phyloP scores from a whole-genome alignment of 805 yeast species.

The Suhomyces sp. region DNA sequence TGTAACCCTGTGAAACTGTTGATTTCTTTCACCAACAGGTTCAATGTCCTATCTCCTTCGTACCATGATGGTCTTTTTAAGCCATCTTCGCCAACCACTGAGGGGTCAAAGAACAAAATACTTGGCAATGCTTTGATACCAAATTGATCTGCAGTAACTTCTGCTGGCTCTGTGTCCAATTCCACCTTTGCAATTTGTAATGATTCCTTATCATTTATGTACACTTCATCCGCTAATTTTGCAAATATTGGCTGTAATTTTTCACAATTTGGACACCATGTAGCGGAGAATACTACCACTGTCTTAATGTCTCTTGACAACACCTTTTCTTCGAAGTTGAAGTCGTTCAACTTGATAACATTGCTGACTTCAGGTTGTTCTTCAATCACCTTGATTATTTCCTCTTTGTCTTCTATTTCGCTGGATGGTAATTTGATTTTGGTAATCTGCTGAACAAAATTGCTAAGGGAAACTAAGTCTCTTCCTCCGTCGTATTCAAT shows the following conservation, averaged over 20 bases:
- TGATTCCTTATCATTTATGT: constrained; percentile 34
- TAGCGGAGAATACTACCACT: constrained; percentile 57
- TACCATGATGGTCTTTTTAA: constrained; percentile 26
- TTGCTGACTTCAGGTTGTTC: constrained; percentile 11
- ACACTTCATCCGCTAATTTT: constrained; percentile 48
- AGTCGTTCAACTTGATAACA: constrained; percentile 34
- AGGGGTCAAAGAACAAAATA: constrained; percentile 46
- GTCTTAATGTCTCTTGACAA: constrained; percentile 26
- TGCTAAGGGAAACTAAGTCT: constrained; percentile 48
- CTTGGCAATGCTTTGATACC: constrained; percentile 53
- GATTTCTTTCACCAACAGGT: constrained; percentile 22
- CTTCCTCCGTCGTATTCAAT: constrained; percentile 57
- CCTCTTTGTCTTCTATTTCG: constrained; percentile 8
- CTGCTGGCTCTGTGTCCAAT: constrained; percentile 48
- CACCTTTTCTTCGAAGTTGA: constrained; percentile 44
- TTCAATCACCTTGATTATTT: constrained; percentile 18
- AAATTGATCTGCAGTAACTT: constrained; percentile 39
- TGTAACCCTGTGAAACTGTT: constrained; percentile 29
- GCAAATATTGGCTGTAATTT: constrained; percentile 51
- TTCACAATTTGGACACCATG: constrained; percentile 62
- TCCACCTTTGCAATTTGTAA: constrained; percentile 32
- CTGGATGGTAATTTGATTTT: constrained; percentile 21
- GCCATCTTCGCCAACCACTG: constrained; percentile 20
- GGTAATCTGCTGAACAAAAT: constrained; percentile 46
- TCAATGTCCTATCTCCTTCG: constrained; percentile 23